A percentile compares a stretch with the other conserved stretches of the same genome.
Evolutionary conservation across 164 flowering plant genomes (phyloP).

Genomic region (grape (Vitis vinifera)): ASM3070453v1 NC_081808.1:19889001-19889500

Average conservation of each 20-base stretch:
- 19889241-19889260: too few relatives aligned
- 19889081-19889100: background rate
- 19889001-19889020: constrained; percentile 78
- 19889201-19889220: too few relatives aligned
- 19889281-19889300: too few relatives aligned
- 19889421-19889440: constrained; percentile 75
- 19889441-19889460: constrained; percentile 82
- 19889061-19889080: background rate
- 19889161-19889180: background rate
- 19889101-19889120: background rate
- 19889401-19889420: constrained; percentile 70
- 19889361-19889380: too few relatives aligned
- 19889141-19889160: background rate
- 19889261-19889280: background rate
- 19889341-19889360: too few relatives aligned
- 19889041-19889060: constrained; percentile 31
- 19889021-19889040: constrained; percentile 70
- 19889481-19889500: constrained; percentile 44
- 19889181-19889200: too few relatives aligned
- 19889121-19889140: background rate
- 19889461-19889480: constrained; percentile 75
- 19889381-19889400: constrained; percentile 34
- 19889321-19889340: too few relatives aligned
- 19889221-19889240: background rate
- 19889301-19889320: too few relatives aligned